phyloP scores from a whole-genome alignment of 2,329 filamentous ascomycete species.

The Alternaria sp. region DNA sequence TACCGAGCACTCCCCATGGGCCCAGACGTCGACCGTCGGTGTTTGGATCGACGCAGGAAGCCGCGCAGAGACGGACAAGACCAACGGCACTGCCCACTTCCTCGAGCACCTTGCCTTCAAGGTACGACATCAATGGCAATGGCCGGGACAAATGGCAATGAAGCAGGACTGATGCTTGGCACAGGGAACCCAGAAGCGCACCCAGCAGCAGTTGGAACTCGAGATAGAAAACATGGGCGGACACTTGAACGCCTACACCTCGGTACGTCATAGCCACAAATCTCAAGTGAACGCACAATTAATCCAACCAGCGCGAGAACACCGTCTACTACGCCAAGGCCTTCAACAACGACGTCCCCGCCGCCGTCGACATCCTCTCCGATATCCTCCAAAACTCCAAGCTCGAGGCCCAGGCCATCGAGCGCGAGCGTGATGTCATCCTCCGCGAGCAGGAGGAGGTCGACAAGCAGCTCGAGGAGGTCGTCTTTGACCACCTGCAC shows the following conservation, averaged over 20 bases:
- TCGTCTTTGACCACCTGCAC: slow-evolving; percentile 98
- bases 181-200: slow-evolving; percentile 90
- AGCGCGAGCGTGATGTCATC: slow-evolving; percentile 98
- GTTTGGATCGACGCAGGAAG: slow-evolving; percentile 99
- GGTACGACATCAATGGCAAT: slow-evolving; percentile 61
- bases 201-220: slow-evolving; percentile 96
- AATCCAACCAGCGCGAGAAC: slow-evolving; percentile 81
- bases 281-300: slow-evolving; percentile 25
- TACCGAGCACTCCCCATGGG: slow-evolving; percentile 97
- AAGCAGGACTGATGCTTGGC: slow-evolving; percentile 32
- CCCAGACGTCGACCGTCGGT: slow-evolving; percentile 96
- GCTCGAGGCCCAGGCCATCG: slow-evolving; percentile 89
- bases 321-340: slow-evolving; percentile 99
- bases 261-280: slow-evolving; percentile 67
- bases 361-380: slow-evolving; percentile 96
- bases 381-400: slow-evolving; percentile 99
- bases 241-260: slow-evolving; percentile 99
- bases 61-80: slow-evolving; percentile 96
- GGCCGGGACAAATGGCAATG: too few species aligned
- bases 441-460: slow-evolving; percentile 99
- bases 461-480: slow-evolving; percentile 99
- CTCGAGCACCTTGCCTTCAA: slow-evolving; percentile 99
- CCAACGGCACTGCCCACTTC: slow-evolving; percentile 99
- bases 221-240: slow-evolving; percentile 99
- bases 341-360: slow-evolving; percentile 96